These are phyloP conservation scores for Chamaecrista fasciculata DNA, from an alignment of 306 rosid species.

Conservation along the genomic window DNA sequence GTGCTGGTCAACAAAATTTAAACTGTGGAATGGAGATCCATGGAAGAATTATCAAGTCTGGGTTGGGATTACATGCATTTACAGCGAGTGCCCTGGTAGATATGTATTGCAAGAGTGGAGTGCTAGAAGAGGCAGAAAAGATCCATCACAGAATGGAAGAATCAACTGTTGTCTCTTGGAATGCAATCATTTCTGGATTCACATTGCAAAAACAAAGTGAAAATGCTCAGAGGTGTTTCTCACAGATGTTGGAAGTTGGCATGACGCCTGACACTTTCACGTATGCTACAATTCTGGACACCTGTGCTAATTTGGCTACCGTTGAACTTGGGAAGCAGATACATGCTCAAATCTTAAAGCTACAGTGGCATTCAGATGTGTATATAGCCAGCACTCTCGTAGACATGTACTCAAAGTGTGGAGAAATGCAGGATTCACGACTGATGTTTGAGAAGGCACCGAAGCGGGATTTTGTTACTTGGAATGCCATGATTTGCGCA, in stretches of 20 bases:
- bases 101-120: constrained; percentile 82
- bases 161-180: constrained; percentile 74
- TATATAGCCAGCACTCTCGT: constrained; percentile 79
- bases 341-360: constrained; percentile 77
- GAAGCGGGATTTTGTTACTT: constrained; percentile 73
- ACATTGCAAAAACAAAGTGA: constrained; percentile 65
- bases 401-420: constrained; percentile 91
- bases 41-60: constrained; percentile 68
- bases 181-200: constrained; percentile 82
- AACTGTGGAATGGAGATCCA: constrained; percentile 75
- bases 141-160: constrained; percentile 61
- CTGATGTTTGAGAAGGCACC: constrained; percentile 72
- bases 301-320: constrained; percentile 83
- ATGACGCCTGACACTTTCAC: constrained; percentile 76
- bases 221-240: constrained; percentile 70
- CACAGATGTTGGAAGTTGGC: constrained; percentile 67
- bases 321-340: constrained; percentile 85
- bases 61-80: constrained; percentile 59
- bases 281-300: constrained; percentile 74
- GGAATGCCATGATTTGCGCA: constrained; percentile 93
- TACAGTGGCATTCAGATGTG: constrained; percentile 62
- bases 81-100: constrained; percentile 84
- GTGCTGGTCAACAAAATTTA: constrained; percentile 64
- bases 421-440: constrained; percentile 67
- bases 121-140: constrained; percentile 78